Percentiles rank a stretch among this genome's conserved stretches.
Evolutionary conservation across 306 rosid species (phyloP).

Genomic region (Hippophae gyantsensis): DNA sequence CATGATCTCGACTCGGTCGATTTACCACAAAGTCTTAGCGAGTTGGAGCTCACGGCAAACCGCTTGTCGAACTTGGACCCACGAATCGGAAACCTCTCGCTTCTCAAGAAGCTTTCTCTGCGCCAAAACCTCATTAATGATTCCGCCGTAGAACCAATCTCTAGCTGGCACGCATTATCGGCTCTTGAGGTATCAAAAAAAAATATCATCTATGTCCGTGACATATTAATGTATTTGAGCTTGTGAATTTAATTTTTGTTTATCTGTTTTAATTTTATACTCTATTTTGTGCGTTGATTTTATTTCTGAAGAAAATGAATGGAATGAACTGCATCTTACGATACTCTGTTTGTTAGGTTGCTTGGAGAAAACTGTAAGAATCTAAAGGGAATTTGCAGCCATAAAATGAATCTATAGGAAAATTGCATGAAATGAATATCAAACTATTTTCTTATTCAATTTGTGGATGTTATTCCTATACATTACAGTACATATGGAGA

Average conservation of each 20-base stretch:
- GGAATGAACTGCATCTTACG: too few species aligned
- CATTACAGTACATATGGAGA: too few species aligned
- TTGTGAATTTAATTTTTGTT: not conserved
- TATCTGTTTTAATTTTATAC: not conserved
- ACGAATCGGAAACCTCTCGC: slow-evolving; percentile 54
- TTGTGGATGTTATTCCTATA: too few species aligned
- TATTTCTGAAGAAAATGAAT: too few species aligned
- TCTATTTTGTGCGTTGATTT: too few species aligned
- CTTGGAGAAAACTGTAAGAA: too few species aligned
- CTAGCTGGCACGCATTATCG: slow-evolving; percentile 53
- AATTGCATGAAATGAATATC: too few species aligned
- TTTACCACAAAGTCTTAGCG: slow-evolving; percentile 54
- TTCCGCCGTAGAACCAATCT: slow-evolving; percentile 50
- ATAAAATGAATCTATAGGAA: too few species aligned
- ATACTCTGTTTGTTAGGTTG: too few species aligned
- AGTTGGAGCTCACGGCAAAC: slow-evolving; percentile 86
- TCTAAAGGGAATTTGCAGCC: too few species aligned
- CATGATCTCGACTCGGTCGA: slow-evolving; percentile 77
- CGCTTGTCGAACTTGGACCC: slow-evolving; percentile 67
- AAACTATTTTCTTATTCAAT: too few species aligned
- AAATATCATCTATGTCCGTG: not conserved
- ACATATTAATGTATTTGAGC: not conserved
- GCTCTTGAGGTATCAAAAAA: slow-evolving; percentile 48
- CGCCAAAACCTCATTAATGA: slow-evolving; percentile 82
- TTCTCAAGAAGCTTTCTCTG: slow-evolving; percentile 73